These are phyloP conservation scores for Pythium grandisporangium DNA, from an alignment of 352 stramenopile species.

Conservation along the genomic window DNA sequence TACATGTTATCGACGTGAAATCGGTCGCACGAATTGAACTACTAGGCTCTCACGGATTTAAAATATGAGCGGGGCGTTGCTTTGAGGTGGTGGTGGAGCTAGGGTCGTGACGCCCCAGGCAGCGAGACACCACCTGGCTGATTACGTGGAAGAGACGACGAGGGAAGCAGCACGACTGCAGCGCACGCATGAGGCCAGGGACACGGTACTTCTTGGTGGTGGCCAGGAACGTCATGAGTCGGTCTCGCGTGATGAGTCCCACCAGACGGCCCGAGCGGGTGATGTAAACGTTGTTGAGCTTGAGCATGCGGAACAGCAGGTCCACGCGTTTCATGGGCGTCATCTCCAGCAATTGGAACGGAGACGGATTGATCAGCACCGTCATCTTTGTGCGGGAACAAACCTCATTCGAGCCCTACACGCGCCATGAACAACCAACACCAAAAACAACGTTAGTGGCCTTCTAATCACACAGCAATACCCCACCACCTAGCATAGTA, in stretches of 20 bases:
- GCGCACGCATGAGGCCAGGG: slow-evolving; percentile 36
- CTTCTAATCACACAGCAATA: too few species aligned
- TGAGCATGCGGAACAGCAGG: slow-evolving; percentile 84
- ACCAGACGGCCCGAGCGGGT: slow-evolving; percentile 70
- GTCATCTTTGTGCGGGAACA: slow-evolving; percentile 56
- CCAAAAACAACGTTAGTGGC: slow-evolving; percentile 1
- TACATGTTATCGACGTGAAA: too few species aligned
- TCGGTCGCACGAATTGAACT: too few species aligned
- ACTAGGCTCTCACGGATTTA: too few species aligned
- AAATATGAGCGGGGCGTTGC: too few species aligned
- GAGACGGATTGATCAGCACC: slow-evolving; percentile 66
- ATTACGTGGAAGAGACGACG: too few species aligned
- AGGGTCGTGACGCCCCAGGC: too few species aligned
- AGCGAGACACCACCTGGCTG: too few species aligned
- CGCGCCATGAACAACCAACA: slow-evolving; percentile 18
- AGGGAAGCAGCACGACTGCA: slow-evolving; percentile 22
- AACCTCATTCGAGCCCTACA: slow-evolving; percentile 33
- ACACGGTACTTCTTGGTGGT: slow-evolving; percentile 52
- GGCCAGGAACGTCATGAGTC: slow-evolving; percentile 78
- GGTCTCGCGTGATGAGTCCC: slow-evolving; percentile 66
- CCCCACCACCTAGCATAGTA: too few species aligned
- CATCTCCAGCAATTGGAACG: slow-evolving; percentile 81
- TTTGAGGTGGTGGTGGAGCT: too few species aligned
- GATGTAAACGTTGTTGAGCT: slow-evolving; percentile 85
- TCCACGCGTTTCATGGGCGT: slow-evolving; percentile 78